These are phyloP conservation scores for Aspergillus eucalypticola DNA, from an alignment of 2,329 filamentous ascomycete genomes.

Conservation along the genomic window DNA sequence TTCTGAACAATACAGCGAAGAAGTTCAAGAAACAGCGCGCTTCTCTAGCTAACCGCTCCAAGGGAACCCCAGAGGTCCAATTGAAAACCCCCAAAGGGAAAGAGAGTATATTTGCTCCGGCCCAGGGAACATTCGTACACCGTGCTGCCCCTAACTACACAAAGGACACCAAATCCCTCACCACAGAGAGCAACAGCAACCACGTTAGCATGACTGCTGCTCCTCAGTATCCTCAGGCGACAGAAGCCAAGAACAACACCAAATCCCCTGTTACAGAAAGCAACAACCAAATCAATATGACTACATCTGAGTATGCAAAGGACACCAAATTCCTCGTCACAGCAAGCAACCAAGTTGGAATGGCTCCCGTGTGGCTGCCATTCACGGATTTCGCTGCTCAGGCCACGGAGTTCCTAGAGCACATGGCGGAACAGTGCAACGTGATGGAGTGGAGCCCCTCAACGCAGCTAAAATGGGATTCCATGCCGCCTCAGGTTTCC, in stretches of 20 bases:
- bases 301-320: neutral
- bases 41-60: too few species aligned
- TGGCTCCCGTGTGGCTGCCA: slow-evolving; percentile 21
- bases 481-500: neutral
- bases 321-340: slow-evolving; percentile 18
- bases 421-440: slow-evolving; percentile 18
- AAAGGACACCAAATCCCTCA: too few species aligned
- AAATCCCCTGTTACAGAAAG: too few species aligned
- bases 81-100: neutral
- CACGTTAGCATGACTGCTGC: too few species aligned
- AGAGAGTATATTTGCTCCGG: too few species aligned
- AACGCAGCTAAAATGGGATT: slow-evolving; percentile 11
- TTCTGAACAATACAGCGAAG: neutral
- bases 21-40: neutral
- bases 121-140: too few species aligned
- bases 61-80: neutral
- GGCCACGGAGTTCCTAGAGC: slow-evolving; percentile 17
- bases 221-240: too few species aligned
- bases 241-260: too few species aligned
- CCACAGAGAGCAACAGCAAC: too few species aligned
- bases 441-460: slow-evolving; percentile 12
- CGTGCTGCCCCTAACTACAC: too few species aligned
- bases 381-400: slow-evolving; percentile 15
- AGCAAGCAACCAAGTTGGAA: slow-evolving; percentile 10
- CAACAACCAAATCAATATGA: neutral